phyloP scores from a whole-genome alignment of 805 yeast species.

The Metschnikowia matae region DNA sequence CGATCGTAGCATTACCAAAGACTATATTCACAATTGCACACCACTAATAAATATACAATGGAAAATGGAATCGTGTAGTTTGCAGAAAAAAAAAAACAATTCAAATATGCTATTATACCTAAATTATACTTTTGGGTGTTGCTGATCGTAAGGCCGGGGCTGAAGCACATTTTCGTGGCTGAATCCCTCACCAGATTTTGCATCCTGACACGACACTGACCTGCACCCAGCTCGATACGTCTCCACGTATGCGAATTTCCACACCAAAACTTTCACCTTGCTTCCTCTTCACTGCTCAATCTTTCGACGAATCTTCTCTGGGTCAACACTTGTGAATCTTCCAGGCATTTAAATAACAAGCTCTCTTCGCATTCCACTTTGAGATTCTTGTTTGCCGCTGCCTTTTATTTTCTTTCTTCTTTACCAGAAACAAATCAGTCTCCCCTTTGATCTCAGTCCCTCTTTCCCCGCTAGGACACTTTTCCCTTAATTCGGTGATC shows the following conservation, averaged over 20 bases:
- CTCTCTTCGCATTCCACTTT: neutral
- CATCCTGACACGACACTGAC: neutral
- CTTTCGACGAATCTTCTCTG: neutral
- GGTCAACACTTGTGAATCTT: neutral
- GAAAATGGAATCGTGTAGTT: neutral
- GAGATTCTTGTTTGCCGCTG: neutral
- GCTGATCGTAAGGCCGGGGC: too few species aligned
- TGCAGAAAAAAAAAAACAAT: neutral
- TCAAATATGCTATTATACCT: too few species aligned
- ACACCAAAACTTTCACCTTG: slow-evolving; percentile 1
- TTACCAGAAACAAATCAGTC: neutral
- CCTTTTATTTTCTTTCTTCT: too few species aligned
- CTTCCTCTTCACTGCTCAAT: neutral
- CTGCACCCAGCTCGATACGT: neutral
- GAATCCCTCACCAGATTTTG: neutral
- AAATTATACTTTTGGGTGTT: too few species aligned
- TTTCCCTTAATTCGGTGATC: neutral
- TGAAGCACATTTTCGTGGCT: neutral
- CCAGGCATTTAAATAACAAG: neutral
- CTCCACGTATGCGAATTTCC: slow-evolving; percentile 10
- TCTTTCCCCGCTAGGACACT: neutral
- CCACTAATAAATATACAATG: too few species aligned
- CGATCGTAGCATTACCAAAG: neutral
- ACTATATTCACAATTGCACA: too few species aligned
- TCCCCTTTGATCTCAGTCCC: neutral